Evolutionary conservation across 1,284 basidiomycete species (phyloP).

Genomic region (Sanguinoderma infundibulare): DNA sequence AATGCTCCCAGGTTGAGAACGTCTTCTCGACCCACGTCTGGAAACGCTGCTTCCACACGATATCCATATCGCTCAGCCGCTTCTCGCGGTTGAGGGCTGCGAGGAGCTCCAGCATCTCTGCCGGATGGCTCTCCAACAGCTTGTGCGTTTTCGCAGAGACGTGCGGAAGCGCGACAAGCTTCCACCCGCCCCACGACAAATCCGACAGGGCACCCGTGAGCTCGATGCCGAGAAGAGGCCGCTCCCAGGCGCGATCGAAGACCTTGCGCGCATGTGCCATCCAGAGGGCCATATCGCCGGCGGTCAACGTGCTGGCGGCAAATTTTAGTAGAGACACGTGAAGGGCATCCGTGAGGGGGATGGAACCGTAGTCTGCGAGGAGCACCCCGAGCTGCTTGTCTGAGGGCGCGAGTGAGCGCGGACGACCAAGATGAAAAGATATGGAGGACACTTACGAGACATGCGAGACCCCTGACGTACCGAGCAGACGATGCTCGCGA

Average conservation of each 20-base stretch:
- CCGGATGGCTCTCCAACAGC: constrained; percentile 47
- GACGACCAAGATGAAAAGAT: neutral
- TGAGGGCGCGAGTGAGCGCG: constrained; percentile 26
- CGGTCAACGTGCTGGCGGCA: constrained; percentile 52
- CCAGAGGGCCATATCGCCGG: constrained; percentile 70
- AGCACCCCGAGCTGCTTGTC: constrained; percentile 55
- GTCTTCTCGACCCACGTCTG: constrained; percentile 47
- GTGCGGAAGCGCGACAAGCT: constrained; percentile 60
- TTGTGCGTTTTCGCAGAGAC: constrained; percentile 54
- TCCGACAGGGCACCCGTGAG: constrained; percentile 65
- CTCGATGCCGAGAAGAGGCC: constrained; percentile 50
- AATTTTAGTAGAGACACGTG: constrained; percentile 54
- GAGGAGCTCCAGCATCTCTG: constrained; percentile 52
- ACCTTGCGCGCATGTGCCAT: constrained; percentile 62
- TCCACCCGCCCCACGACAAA: constrained; percentile 76
- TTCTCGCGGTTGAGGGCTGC: constrained; percentile 50
- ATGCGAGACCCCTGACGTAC: constrained; percentile 71
- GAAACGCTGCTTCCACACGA: constrained; percentile 58
- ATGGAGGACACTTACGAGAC: constrained; percentile 46
- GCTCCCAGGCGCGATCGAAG: constrained; percentile 51
- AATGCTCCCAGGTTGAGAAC: constrained; percentile 41
- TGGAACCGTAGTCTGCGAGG: constrained; percentile 43
- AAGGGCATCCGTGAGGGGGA: constrained; percentile 43
- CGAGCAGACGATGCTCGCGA: constrained; percentile 56
- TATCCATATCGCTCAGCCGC: constrained; percentile 57